Conservation (phyloP, 306 rosid genomes). For the Acacia confusa region DNA sequence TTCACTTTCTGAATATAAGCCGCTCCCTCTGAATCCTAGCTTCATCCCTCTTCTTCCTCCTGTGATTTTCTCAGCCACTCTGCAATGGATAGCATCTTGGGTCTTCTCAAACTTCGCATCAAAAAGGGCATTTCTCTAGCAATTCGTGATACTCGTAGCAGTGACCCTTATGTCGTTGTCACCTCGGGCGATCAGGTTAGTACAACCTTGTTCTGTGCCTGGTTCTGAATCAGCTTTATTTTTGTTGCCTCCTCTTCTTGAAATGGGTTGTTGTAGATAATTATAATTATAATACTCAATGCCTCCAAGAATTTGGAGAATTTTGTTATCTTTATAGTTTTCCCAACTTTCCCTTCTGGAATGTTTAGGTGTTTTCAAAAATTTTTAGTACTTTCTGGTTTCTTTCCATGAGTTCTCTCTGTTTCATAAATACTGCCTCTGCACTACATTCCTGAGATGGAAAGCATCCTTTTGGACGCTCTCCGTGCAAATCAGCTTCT, state of each 20-base stretch:
- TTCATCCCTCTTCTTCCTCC: not conserved
- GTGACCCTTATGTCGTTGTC: constrained; percentile 79
- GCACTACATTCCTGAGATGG: not conserved
- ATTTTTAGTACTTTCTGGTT: not conserved
- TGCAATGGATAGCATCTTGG: constrained; percentile 48
- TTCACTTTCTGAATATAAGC: not conserved
- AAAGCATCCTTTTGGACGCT: not conserved
- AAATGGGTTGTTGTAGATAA: not conserved
- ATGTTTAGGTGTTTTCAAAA: not conserved
- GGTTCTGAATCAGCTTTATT: not conserved
- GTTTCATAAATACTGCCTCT: not conserved
- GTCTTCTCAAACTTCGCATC: constrained; percentile 74
- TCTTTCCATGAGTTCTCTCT: not conserved
- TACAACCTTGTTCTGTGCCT: not conserved
- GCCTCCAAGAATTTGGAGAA: not conserved
- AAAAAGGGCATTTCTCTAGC: constrained; percentile 68
- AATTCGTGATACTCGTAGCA: constrained; percentile 62
- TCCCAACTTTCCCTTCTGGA: not conserved
- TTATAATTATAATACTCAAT: not conserved
- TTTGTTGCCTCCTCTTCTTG: not conserved
- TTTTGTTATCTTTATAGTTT: too few relatives aligned
- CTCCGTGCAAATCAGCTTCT: too few relatives aligned
- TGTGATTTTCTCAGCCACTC: not conserved
- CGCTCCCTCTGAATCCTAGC: not conserved
- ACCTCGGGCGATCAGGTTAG: constrained; percentile 54